Base-by-base conservation (phyloP, 2,329 filamentous ascomycete genomes). In the Tolypocladium pustulatum region DNA sequence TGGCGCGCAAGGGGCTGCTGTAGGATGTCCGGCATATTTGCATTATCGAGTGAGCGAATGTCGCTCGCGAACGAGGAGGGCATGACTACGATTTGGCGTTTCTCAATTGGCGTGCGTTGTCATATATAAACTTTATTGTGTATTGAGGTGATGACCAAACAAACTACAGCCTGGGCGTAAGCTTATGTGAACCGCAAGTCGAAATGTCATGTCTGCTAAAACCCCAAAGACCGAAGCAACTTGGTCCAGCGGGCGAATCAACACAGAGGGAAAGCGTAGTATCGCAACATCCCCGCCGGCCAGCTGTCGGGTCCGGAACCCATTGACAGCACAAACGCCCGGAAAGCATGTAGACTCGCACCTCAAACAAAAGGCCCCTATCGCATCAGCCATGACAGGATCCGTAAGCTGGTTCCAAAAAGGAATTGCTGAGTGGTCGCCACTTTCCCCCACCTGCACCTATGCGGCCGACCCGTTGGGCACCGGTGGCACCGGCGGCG, bases 1-100 rank as follows among this genome's bases (percentile, higher is more conserved):
- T 93, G 67, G 90, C 89, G 3, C 79, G 90, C 68, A 93, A 92
- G 75, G 90, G 89, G 1, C 66, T 92, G 71, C 71, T 94, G 57
- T 92, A 38, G 37, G 15, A 38, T n/a, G 17, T 2, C 0, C 2
- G 4, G 49, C 27, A 32, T 20, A n/a, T n/a, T 41, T 3, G 8
- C 12, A 2, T 10, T 22, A n/a, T 1, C 25, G 9, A 32, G 27
- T 4, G 12, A 4, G 15, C 27, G 17, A 20, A n/a, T 1, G 46
- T 27, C 17, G 34, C 30, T 9, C 5, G 49, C n/a, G 20, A 7
- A 52, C 17, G 12, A 4, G 7, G 30, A 34, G 9, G 30, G 4
- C 17, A 34, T 34, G 20, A 34, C 30, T 34, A 6, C 49, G 2
- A 52, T 34, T 2, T 10, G 27, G 20, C 30, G 30, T n/a, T 52